Base-by-base conservation (phyloP, 129 eudicot species). In the Pseudognaphalium luteoalbum region DNA sequence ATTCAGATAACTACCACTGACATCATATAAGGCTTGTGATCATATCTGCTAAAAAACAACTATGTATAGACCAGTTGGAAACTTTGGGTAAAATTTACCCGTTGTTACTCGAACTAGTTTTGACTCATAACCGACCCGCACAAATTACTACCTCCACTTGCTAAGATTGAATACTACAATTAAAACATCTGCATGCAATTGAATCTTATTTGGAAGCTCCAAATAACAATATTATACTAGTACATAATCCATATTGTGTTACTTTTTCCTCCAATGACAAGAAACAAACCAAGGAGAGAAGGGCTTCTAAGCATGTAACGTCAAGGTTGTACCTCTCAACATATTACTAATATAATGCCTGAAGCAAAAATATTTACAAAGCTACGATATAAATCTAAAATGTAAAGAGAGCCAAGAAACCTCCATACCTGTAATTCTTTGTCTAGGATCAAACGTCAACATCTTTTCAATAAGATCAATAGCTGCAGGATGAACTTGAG, bases 401-500 rank as follows among this genome's bases (percentile, higher is more conserved):
- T n/a, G 52, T 25, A 32, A 32, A 25, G 29, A 52, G 5, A 54
- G 32, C 68, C 6, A 25, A 63, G 68, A 15, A 5, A 63, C 3
- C 10, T 68, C 39, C 79, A 81, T 54, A 93, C 98, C 98, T 77
- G 97, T 93, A 61, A 93, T 81, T 76, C 98, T 85, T 78, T 82
- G 85, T 78, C 96, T 85, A 16, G 98, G 98, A 77, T 93, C 97
- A 82, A 93, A 93, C 22, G 97, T 85, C 86, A 93, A 79, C 98
- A 93, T 90, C 82, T 87, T 93, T 74, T 93, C 97, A 61, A 90
- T 70, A 25, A 93, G 98, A 83, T 93, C 97, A 81, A 90, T 86
- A 30, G 97, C 98, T 58, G 85, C 80, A 78, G 96, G 96, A 65
- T 88, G 88, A 44, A 90, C 92, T 32, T 85, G 89, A 32, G 98